Base-by-base conservation (phyloP, 805 yeast genomes). In the Kluyveromyces dobzhanskii region DNA sequence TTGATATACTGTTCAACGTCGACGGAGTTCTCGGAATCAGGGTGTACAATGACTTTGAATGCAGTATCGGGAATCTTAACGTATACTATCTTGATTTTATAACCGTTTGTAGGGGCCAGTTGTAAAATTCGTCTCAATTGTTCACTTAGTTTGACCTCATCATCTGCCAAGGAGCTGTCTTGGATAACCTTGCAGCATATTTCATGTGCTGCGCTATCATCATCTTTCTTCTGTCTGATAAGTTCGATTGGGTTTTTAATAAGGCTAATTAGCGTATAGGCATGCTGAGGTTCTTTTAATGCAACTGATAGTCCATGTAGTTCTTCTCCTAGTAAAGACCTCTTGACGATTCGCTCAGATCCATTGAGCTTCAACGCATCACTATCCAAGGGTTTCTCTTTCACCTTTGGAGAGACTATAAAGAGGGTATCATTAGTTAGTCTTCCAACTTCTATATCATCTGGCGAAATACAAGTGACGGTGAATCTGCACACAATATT, bases 321-420 rank as follows among this genome's bases (percentile, higher is more conserved):
- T n/a, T 17, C 12, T 6, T 24, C 21, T 14, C 29, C 23, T 12
- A 24, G 19, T 3, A 34, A 9, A 9, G 30, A 8, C 21, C 37
- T 34, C 21, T 34, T 34, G 14, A 34, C 30, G 2, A 16, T 12
- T 13, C 14, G 11, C 12, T 14, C 30, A 4, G 24, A 17, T 5
- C 19, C n/a, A 14, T 26, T 18, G 5, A 21, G 5, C 3, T 14
- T 12, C 14, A 34, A 13, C 14, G 13, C 30, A 6, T 24, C 18
- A 8, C 10, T n/a, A 5, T 14, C 19, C n/a, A 12, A 12, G 17
- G 18, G 10, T 26, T 16, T 13, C 51, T 55, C 61, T 43, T 67
- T 58, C 3, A 64, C 61, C 47, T 67, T 78, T 1, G 97, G 97
- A 5, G 94, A 85, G 21, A 90, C 78, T 40, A 81, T 72, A 11